Evolutionary conservation across 257 asterid genomes (phyloP).

Genomic region (Salvia rosmarinus): DNA sequence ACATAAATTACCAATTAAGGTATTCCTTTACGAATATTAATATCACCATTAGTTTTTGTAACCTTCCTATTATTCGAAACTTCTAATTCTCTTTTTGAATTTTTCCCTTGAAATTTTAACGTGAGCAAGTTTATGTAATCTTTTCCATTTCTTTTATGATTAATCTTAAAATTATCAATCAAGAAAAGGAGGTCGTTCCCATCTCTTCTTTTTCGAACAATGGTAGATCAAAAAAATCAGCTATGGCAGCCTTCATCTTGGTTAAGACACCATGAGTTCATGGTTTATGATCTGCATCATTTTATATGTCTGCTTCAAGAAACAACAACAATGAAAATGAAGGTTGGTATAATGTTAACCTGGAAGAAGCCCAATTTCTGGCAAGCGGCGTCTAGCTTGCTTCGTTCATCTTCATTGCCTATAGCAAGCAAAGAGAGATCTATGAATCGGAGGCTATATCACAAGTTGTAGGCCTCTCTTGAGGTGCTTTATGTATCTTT

Average conservation of each 20-base stretch:
- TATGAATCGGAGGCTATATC: conserved; percentile 32
- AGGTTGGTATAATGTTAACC: conserved; percentile 25
- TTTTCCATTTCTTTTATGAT: no score
- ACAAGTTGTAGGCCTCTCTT: conserved; percentile 40
- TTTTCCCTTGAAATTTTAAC: no score
- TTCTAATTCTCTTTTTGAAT: no score
- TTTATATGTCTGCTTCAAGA: neutral
- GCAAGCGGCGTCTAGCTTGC: conserved; percentile 48
- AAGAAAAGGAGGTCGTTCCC: conserved; percentile 53
- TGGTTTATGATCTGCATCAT: conserved; percentile 48
- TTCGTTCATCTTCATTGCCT: conserved; percentile 44
- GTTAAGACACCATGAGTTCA: conserved; percentile 36
- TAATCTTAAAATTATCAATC: no score
- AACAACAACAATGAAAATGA: neutral
- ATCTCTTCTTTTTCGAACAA: conserved; percentile 47
- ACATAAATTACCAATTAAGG: no score
- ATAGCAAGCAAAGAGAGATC: conserved; percentile 42
- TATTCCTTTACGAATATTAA: no score
- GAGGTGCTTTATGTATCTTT: conserved; percentile 36
- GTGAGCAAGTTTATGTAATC: no score
- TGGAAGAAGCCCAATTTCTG: conserved; percentile 58
- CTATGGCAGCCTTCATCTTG: conserved; percentile 40
- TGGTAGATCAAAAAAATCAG: conserved; percentile 52
- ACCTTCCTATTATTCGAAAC: no score
- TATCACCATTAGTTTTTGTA: no score